Base-by-base conservation (phyloP, 1,139 yeast species). In the Candida buenavistaensis region DNA sequence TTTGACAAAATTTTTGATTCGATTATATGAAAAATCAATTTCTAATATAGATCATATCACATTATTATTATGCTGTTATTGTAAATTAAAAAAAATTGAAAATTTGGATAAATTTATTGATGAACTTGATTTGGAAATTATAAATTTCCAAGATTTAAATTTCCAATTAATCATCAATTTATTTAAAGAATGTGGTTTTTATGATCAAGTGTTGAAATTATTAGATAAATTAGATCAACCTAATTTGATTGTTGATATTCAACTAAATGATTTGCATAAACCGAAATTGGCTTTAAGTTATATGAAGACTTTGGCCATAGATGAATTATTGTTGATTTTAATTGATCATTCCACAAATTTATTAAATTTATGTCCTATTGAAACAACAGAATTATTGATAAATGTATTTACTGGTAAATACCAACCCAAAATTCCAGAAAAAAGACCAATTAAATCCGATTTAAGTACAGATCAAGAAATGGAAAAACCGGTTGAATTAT, bases 391-490 rank as follows among this genome's bases (percentile, higher is more conserved):
- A 26, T 59, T 92, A 28, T 66, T 90, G 37, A 90, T 92, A 38
- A 84, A 85, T 27, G 84, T 90, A 1, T 92, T 92, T 54, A 90
- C 97, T 0, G 97, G 97, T 0, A 79, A 76, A 39, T 92, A 82
- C 52, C 62, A 61, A 13, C 85, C 92, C 1, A 47, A 36, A 14
- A 51, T 47, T 14, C 28, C 38, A 6, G 40, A 40, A 6, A 35
- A 36, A 14, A 30, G 33, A 14, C 27, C 47, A 34, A 33, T 25
- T 12, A 31, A 5, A 17, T 6, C 29, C 13, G 47, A 34, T 33
- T 25, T 12, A 31, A 5, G 7, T 6, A 26, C 13, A 11, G 41
- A 41, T n/a, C 36, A 26, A 23, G 33, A 30, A 17, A 35, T 41
- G 10, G 48, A 45, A 26, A 32, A 34, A 19, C 29, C 46, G 2